Evolutionary conservation across 805 yeast genomes (phyloP), one percentile per base, ranked within the genome.

Genomic region (Yamadazyma takamatsuzukensis): DNA sequence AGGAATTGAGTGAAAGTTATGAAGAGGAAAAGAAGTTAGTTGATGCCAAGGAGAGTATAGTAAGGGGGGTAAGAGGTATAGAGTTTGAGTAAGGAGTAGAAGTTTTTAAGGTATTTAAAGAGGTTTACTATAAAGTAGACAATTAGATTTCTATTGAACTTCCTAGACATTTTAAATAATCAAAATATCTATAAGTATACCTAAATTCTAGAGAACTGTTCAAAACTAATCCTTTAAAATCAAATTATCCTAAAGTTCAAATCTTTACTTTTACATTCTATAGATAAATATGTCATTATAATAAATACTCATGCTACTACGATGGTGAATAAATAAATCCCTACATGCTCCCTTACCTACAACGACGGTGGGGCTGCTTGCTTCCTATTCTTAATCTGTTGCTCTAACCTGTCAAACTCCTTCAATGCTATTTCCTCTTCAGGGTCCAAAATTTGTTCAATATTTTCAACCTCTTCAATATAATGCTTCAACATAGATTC

Each of bases 401-500:
- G 69, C 55, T 88, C 97, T 33, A 88, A 71, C 58, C 85, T 84
- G 50, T 85, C 90, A 57, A 86, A 87, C 59, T 88, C 95, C 41
- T 76, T 74, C 30, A 85, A 56, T 1, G 95, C 90, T 24, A 87
- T 72, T 56, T 81, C 90, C 30, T 83, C 90, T 43, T 67, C 72
- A 8, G 72, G 72, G 43, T 86, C 95, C 32, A 83, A 64, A n/a
- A 86, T 79, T 57, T 88, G 96, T 50, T 81, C 79, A 14, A 93
- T 97, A 27, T 83, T 83, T 34, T 76, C 74, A 19, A 93, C 97
- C 53, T 93, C 98, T 53, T 94, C 98, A 23, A 94, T 90, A 55
- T 93, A 93, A 61, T 90, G 96, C 67, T 78, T 87, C 53, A 93
- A 70, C 99, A 93, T 93, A n/a, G 89, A 77, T 59, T 93, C 97